Base-by-base conservation (phyloP, 2,329 filamentous ascomycete genomes). In the Gliomastix tumulicola region DNA sequence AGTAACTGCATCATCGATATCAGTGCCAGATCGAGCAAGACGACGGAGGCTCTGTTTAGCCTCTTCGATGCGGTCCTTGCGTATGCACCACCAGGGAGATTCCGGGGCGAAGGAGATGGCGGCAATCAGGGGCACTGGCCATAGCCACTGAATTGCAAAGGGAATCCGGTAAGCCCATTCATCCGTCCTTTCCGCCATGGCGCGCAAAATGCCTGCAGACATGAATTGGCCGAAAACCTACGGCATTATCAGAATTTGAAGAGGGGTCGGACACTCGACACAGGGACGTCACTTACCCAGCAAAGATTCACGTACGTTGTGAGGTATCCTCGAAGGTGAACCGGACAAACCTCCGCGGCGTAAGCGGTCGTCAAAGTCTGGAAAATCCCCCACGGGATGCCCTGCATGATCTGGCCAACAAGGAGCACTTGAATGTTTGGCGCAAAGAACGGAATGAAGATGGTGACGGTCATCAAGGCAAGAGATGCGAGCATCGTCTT, bases 361-460 rank as follows among this genome's bases (percentile, higher is more conserved):
- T 74, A 73, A 0, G 68, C 63, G 0, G 64, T 63, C 0, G 63
- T 62, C 5, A 72, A 45, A 0, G 67, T 69, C 43, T 68, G 63
- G 49, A 72, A 66, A 8, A 62, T 55, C 11, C 63, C 63, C 59
- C 66, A 70, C 0, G 68, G 66, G 9, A 72, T 50, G 7, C 69
- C 69, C 4, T 62, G 61, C 3, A 71, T 53, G 16, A 72, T 56
- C 44, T 71, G 60, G 10, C 65, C 66, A 5, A 59, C 56, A 3
- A 71, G 55, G 1, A 71, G 59, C 44, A 63, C 53, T 2, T 54
- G 42, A 4, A 69, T 51, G 10, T 51, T 55, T 40, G 60, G 45
- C 3, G 64, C 58, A 36, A 72, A 71, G 52, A 72, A 72, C 33
- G 61, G 53, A 38, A 71, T 59, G 38, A 68, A 71, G 38, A 74